A percentile compares a stretch with the other conserved stretches of the same genome.
Conservation (phyloP, 2,329 filamentous ascomycete species). For the Lachnellula occidentalis region DNA sequence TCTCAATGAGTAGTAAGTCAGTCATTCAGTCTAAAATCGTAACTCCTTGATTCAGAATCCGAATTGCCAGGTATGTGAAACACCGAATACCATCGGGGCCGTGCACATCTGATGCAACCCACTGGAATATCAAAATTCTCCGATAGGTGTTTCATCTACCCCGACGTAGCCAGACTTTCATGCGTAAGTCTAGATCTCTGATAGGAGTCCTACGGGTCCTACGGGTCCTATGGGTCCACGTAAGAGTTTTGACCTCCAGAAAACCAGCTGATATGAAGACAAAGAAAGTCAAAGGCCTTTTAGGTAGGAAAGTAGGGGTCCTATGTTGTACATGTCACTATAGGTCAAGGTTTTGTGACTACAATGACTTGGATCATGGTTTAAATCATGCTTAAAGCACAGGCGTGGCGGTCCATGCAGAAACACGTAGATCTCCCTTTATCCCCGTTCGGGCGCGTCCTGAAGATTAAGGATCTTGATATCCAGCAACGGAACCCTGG, state of each 20-base stretch:
- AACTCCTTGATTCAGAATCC: too few species aligned
- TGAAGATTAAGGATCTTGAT: slow-evolving; percentile 5
- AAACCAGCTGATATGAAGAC: not conserved
- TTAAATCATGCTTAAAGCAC: not conserved
- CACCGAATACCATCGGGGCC: too few species aligned
- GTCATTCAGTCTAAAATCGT: not conserved
- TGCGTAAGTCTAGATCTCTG: not conserved
- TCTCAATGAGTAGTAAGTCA: not conserved
- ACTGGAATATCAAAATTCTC: not conserved
- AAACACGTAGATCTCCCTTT: slow-evolving; percentile 6
- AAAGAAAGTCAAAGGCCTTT: not conserved
- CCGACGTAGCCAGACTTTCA: not conserved
- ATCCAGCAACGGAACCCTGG: not conserved
- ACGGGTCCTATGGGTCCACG: not conserved
- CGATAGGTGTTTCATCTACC: not conserved
- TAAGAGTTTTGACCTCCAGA: not conserved
- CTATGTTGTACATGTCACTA: not conserved
- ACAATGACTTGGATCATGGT: not conserved
- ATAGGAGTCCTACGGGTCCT: not conserved
- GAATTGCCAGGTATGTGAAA: too few species aligned
- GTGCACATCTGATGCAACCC: too few species aligned
- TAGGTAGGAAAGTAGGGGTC: too few species aligned
- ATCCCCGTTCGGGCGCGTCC: slow-evolving; percentile 1
- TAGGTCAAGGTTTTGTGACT: not conserved
- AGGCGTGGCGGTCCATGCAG: not conserved